Conservation (phyloP, 768 basidiomycete species). For the Agrocybe praecox region DNA sequence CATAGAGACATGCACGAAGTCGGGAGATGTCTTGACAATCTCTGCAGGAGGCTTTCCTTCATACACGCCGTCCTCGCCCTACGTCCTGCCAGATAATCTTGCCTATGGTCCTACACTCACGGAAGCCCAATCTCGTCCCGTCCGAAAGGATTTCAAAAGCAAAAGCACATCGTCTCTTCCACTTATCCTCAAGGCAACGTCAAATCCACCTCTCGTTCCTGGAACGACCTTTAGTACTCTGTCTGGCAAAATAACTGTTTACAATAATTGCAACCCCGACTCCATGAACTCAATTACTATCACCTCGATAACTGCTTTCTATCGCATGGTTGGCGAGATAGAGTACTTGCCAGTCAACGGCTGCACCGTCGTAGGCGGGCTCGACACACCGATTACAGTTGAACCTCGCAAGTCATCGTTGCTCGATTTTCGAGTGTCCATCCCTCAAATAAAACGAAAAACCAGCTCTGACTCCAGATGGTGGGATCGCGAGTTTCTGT, state of each 20-base stretch:
- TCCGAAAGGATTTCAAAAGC: constrained; percentile 41
- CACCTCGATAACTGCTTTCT: constrained; percentile 31
- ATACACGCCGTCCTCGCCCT: constrained; percentile 32
- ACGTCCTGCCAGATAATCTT: constrained; percentile 32
- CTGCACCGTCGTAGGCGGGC: constrained; percentile 24
- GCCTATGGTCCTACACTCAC: constrained; percentile 33
- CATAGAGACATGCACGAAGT: constrained; percentile 33
- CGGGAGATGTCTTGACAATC: constrained; percentile 32
- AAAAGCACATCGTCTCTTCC: constrained; percentile 29
- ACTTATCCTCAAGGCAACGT: constrained; percentile 33
- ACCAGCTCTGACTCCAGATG: constrained; percentile 13
- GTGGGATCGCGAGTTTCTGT: constrained; percentile 35
- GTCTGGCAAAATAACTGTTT: constrained; percentile 33
- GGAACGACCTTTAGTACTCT: constrained; percentile 34
- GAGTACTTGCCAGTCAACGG: constrained; percentile 30
- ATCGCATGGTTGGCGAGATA: constrained; percentile 38
- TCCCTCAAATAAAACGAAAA: constrained; percentile 29
- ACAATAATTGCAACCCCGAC: constrained; percentile 36
- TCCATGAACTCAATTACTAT: constrained; percentile 35
- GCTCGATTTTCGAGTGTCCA: constrained; percentile 29
- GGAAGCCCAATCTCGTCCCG: constrained; percentile 29
- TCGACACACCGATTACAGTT: constrained; percentile 29
- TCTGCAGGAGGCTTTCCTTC: constrained; percentile 41
- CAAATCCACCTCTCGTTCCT: constrained; percentile 36
- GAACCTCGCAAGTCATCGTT: constrained; percentile 36